phyloP scores from a whole-genome alignment of 441 rosid species.

The Bruguiera hainesii region DNA sequence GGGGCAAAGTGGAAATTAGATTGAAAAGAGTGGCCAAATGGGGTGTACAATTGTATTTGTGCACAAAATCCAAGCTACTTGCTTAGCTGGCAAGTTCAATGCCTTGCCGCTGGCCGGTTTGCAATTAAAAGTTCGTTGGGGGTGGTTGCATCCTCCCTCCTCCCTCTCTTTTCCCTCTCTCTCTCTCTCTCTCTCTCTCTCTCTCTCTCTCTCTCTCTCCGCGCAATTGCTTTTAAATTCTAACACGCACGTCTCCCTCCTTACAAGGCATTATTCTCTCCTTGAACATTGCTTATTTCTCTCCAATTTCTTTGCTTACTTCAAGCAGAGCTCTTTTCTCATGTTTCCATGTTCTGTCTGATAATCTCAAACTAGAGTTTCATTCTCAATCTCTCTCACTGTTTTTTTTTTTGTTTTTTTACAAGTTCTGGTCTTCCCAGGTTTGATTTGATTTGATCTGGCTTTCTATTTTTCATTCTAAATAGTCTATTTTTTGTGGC shows the following conservation, averaged over 20 bases:
- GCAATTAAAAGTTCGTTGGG: constrained; percentile 56
- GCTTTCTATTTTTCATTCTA: background rate
- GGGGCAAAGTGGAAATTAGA: constrained; percentile 17
- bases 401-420: background rate
- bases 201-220: background rate
- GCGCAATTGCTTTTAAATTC: constrained; percentile 15
- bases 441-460: background rate
- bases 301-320: background rate
- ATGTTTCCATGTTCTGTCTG: background rate
- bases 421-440: background rate
- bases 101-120: constrained; percentile 23
- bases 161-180: background rate
- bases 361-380: background rate
- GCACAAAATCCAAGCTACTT: constrained; percentile 11
- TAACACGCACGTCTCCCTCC: background rate
- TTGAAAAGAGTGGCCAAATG: background rate
- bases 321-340: background rate
- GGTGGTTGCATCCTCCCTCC: constrained; percentile 44
- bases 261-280: background rate
- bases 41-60: background rate
- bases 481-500: background rate
- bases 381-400: background rate
- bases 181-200: background rate
- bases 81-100: constrained; percentile 36
- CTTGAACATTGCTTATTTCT: background rate